phyloP scores from a whole-genome alignment of 2,329 filamentous ascomycete species.

The Trichoderma koningiopsis region DNA sequence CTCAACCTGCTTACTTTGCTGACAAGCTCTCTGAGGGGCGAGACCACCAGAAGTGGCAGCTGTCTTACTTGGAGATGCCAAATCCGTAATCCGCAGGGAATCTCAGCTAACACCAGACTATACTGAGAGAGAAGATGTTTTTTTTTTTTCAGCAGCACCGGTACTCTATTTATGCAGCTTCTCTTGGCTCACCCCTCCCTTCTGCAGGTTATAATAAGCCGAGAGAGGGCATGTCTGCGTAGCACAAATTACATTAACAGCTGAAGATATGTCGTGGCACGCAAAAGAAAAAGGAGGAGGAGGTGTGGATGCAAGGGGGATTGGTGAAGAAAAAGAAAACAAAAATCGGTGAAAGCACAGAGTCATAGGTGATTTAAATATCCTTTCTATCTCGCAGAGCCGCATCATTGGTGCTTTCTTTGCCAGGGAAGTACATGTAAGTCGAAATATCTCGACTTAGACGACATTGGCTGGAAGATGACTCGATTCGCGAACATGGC shows the following conservation, averaged over 20 bases:
- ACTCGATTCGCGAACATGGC: conserved; percentile 13
- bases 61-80: conserved; percentile 1
- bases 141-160: not conserved
- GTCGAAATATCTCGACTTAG: not conserved
- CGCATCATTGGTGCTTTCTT: conserved; percentile 1
- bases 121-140: not conserved
- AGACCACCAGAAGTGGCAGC: conserved; percentile 4
- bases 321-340: not conserved
- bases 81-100: not conserved
- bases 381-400: conserved; percentile 4
- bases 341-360: not conserved
- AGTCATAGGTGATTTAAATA: not conserved
- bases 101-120: not conserved
- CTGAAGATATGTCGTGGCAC: not conserved
- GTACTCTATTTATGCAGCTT: not conserved
- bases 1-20: conserved; percentile 12
- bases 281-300: not conserved
- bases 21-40: not conserved
- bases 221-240: not conserved
- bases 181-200: not conserved
- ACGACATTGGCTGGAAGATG: not conserved
- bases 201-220: not conserved
- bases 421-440: not conserved
- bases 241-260: not conserved
- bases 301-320: not conserved